Conservation (phyloP, 805 yeast genomes). For the Monosporozyma siamensis region DNA sequence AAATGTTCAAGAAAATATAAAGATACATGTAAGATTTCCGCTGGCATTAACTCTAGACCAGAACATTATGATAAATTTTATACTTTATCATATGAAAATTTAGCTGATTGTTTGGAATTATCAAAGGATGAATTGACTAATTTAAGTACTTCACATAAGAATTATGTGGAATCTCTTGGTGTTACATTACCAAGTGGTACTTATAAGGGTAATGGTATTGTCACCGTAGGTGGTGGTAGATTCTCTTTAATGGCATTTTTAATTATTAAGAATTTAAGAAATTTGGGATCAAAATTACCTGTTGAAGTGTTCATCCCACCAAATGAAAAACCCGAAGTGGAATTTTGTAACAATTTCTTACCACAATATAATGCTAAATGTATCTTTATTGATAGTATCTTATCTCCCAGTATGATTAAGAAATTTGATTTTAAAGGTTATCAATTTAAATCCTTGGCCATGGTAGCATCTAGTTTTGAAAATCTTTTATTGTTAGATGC, state of each 20-base stretch:
- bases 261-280: constrained; percentile 54
- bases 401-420: constrained; percentile 38
- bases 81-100: constrained; percentile 14
- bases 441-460: constrained; percentile 61
- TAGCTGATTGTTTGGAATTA: constrained; percentile 21
- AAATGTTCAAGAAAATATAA: constrained; percentile 14
- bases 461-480: constrained; percentile 66
- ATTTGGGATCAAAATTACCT: constrained; percentile 50
- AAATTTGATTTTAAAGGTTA: constrained; percentile 43
- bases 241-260: constrained; percentile 63
- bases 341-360: constrained; percentile 50
- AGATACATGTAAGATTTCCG: constrained; percentile 13
- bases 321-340: constrained; percentile 48
- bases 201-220: constrained; percentile 38
- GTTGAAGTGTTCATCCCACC: constrained; percentile 71
- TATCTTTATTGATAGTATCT: constrained; percentile 50
- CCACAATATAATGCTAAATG: constrained; percentile 52
- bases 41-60: constrained; percentile 19
- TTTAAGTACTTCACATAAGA: constrained; percentile 14
- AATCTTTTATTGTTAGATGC: constrained; percentile 66
- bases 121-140: constrained; percentile 10
- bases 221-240: constrained; percentile 72
- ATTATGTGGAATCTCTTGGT: constrained; percentile 12
- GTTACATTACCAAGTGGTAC: constrained; percentile 15
- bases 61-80: constrained; percentile 16